phyloP scores from a whole-genome alignment of 2,329 filamentous ascomycete genomes.

The Sporothrix humicola region DNA sequence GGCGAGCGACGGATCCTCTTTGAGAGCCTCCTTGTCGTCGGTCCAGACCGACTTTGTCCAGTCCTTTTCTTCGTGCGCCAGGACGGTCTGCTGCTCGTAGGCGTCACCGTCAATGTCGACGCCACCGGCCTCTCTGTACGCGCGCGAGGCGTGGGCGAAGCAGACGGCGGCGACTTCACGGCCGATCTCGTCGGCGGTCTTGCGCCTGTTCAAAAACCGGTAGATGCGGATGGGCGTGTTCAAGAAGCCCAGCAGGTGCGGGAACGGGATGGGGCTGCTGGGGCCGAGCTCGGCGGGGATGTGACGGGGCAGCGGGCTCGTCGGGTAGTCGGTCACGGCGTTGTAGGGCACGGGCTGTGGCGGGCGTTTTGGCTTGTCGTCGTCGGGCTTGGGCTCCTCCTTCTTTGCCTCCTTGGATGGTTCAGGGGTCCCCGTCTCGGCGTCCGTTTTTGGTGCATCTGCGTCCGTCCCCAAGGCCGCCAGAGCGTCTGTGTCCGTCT shows the following conservation, averaged over 20 bases:
- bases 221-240: conserved; percentile 86
- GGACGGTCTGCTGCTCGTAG: conserved; percentile 67
- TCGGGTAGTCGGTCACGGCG: conserved; percentile 71
- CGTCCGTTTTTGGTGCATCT: conserved; percentile 25
- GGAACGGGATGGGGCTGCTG: conserved; percentile 74
- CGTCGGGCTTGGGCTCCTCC: conserved; percentile 44
- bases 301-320: conserved; percentile 65
- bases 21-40: conserved; percentile 46
- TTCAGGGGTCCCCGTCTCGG: conserved; percentile 32
- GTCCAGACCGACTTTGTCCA: conserved; percentile 84
- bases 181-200: conserved; percentile 85
- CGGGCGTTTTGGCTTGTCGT: conserved; percentile 57
- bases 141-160: conserved; percentile 62
- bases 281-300: conserved; percentile 76
- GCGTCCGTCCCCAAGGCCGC: conserved; percentile 52
- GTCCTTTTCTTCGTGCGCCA: conserved; percentile 75
- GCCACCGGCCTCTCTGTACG: conserved; percentile 51
- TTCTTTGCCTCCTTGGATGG: conserved; percentile 46
- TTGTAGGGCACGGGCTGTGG: conserved; percentile 77
- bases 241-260: conserved; percentile 89
- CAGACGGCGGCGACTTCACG: conserved; percentile 86
- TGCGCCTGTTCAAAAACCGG: conserved; percentile 83
- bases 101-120: conserved; percentile 41
- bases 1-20: conserved; percentile 19
- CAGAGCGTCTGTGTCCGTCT: conserved; percentile 49